Base-by-base conservation (phyloP, 306 rosid species). In the Inga leiocalycina region DNA sequence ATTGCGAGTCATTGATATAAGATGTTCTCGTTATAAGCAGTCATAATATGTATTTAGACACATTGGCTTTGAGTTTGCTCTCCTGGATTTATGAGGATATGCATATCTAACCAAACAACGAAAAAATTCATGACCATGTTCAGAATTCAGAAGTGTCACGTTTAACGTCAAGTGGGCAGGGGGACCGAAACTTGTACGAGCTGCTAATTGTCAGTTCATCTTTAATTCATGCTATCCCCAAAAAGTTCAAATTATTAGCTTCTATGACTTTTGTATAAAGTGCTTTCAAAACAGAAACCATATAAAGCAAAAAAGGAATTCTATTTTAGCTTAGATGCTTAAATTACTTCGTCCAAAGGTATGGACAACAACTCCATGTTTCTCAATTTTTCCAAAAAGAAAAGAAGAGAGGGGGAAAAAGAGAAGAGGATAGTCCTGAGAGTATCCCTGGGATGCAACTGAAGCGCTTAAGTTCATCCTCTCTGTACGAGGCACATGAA, bases 31-130 rank as follows among this genome's bases (percentile, higher is more conserved):
- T 8, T 8, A 56, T 45, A 72, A 56, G 72, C 4, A 71, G 62
- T 65, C 74, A 22, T 56, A 9, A 59, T 10, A 59, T 22, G 35
- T 61, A 9, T 20, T 61, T 48, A 52, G 9, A 64, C 19, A 27
- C 76, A 48, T 17, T 46, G 46, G 66, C 64, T 81, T 67, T 49
- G 78, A 71, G 49, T 30, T 61, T 62, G 62, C 14, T 45, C 39
- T 37, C 37, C 39, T 35, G 75, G 67, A 67, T 66, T 24, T 10
- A 49, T 12, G 34, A 27, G 74, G 11, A 45, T 34, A 78, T 30
- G 22, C 37, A 65, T 27, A 4, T 19, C 34, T 8, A 15, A 62
- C 54, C 3, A 77, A 51, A 32, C 52, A 12, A 16, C 30, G 52
- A 13, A 10, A 43, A 41, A 43, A 4, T 41, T 10, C 80, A 46